Percentiles rank a stretch among this genome's conserved stretches.
Evolutionary conservation across 1,284 basidiomycete species (phyloP).

Genomic region (Kalmanozyma brasiliensis): DNA sequence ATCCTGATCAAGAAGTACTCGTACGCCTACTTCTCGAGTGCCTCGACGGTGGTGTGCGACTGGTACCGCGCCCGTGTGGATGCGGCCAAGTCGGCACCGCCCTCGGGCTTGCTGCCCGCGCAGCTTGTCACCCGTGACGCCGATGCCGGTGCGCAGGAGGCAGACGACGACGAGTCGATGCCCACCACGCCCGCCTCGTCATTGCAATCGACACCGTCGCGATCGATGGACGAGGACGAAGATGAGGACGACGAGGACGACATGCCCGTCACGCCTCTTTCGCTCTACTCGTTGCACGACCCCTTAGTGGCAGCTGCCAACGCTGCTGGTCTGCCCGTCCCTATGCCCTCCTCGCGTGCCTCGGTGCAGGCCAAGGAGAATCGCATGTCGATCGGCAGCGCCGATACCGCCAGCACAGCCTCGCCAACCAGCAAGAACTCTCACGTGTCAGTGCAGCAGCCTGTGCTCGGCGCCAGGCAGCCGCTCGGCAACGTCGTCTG

Average conservation of each 20-base stretch:
- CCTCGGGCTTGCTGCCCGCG: slow-evolving; percentile 47
- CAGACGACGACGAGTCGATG: slow-evolving; percentile 60
- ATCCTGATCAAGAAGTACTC: slow-evolving; percentile 97
- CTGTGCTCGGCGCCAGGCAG: slow-evolving; percentile 32
- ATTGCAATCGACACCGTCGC: slow-evolving; percentile 63
- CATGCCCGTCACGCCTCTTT: slow-evolving; percentile 66
- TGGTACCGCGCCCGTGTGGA: slow-evolving; percentile 75
- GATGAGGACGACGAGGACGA: slow-evolving; percentile 66
- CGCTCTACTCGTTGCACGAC: slow-evolving; percentile 63
- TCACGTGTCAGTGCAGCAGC: slow-evolving; percentile 39
- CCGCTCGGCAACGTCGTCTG: slow-evolving; percentile 39
- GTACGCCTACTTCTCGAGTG: slow-evolving; percentile 90
- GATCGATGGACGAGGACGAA: slow-evolving; percentile 63
- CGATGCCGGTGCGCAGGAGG: slow-evolving; percentile 29
- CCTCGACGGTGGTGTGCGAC: slow-evolving; percentile 88
- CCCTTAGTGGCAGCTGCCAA: slow-evolving; percentile 50
- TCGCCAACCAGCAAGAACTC: slow-evolving; percentile 33
- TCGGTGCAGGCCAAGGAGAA: slow-evolving; percentile 38
- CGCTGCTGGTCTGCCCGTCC: slow-evolving; percentile 36
- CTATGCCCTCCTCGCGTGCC: slow-evolving; percentile 33
- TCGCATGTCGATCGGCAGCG: slow-evolving; percentile 10
- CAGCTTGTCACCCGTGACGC: slow-evolving; percentile 38
- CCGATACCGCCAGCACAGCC: slow-evolving; percentile 5
- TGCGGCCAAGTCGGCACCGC: slow-evolving; percentile 24
- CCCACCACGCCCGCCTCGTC: slow-evolving; percentile 58